Percentiles rank a stretch among this genome's conserved stretches.
Conservation (phyloP, 306 rosid genomes). For the Canavalia gladiata region DNA sequence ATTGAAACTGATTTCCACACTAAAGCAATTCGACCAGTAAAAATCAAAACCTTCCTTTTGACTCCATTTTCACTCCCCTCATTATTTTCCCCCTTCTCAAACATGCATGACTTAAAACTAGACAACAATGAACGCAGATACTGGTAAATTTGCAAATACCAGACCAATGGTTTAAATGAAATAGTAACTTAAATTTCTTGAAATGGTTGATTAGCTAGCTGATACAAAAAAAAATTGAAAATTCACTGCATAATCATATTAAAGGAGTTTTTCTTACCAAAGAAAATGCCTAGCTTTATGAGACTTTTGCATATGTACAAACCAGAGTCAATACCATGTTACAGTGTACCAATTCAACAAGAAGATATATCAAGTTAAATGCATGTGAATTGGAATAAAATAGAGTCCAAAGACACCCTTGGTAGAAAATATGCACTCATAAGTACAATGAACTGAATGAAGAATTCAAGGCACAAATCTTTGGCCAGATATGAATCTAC, state of each 20-base stretch:
- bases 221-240: not conserved
- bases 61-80: not conserved
- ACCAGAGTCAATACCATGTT: slow-evolving; percentile 41
- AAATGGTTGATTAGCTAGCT: slow-evolving; percentile 16
- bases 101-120: slow-evolving; percentile 19
- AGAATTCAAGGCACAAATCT: not conserved
- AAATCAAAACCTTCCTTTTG: not conserved
- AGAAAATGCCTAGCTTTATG: slow-evolving; percentile 61
- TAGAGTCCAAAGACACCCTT: slow-evolving; percentile 24
- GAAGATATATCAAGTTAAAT: slow-evolving; percentile 33
- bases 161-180: slow-evolving; percentile 28
- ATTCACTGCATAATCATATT: slow-evolving; percentile 12
- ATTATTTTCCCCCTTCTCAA: slow-evolving; percentile 28
- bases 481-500: slow-evolving; percentile 25
- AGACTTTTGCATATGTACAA: slow-evolving; percentile 63
- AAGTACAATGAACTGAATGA: not conserved
- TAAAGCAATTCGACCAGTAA: not conserved
- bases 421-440: slow-evolving; percentile 6
- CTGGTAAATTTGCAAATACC: slow-evolving; percentile 23
- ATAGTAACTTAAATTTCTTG: slow-evolving; percentile 25
- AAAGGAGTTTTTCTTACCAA: slow-evolving; percentile 59
- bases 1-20: slow-evolving; percentile 14
- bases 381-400: slow-evolving; percentile 29
- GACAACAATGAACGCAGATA: slow-evolving; percentile 5
- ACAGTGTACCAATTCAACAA: slow-evolving; percentile 35